Conservation (phyloP, 176 grass and related monocot genomes). For the Eragrostis curvula region DNA sequence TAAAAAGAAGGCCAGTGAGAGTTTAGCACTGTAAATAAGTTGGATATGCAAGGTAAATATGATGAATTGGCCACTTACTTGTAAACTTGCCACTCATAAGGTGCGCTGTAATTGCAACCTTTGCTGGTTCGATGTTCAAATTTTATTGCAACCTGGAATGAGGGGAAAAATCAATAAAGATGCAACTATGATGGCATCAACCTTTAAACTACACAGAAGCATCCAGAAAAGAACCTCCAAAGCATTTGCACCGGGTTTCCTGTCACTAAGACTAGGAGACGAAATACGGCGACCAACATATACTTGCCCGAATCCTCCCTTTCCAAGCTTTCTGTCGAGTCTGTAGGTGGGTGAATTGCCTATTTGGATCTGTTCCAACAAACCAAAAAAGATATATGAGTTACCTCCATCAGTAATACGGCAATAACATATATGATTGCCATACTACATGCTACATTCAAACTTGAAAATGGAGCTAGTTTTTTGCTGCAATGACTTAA, state of each 20-base stretch:
- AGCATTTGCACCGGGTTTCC: conserved; percentile 69
- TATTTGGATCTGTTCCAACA: conserved; percentile 73
- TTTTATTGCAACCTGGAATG: conserved; percentile 80
- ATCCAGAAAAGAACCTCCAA: conserved; percentile 65
- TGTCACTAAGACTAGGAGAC: conserved; percentile 58
- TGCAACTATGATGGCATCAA: not conserved
- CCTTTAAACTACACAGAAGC: not conserved
- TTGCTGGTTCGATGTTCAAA: conserved; percentile 95
- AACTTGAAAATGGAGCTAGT: conserved; percentile 5
- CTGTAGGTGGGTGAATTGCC: conserved; percentile 76
- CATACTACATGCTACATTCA: not conserved
- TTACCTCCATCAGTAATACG: conserved; percentile 24
- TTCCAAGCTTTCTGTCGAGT: conserved; percentile 89
- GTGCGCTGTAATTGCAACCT: conserved; percentile 84
- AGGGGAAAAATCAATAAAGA: conserved; percentile 9
- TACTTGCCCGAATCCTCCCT: conserved; percentile 98
- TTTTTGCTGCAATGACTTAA: conserved; percentile 1
- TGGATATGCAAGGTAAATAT: conserved; percentile 2
- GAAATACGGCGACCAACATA: conserved; percentile 79
- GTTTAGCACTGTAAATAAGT: conserved; percentile 16
- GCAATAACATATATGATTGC: not conserved
- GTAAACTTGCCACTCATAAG: conserved; percentile 97
- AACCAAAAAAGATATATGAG: conserved; percentile 29
- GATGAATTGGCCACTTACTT: conserved; percentile 55
- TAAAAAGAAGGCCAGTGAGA: conserved; percentile 11